Conservation (phyloP, 2,329 filamentous ascomycete genomes). For the Diplodia intermedia region DNA sequence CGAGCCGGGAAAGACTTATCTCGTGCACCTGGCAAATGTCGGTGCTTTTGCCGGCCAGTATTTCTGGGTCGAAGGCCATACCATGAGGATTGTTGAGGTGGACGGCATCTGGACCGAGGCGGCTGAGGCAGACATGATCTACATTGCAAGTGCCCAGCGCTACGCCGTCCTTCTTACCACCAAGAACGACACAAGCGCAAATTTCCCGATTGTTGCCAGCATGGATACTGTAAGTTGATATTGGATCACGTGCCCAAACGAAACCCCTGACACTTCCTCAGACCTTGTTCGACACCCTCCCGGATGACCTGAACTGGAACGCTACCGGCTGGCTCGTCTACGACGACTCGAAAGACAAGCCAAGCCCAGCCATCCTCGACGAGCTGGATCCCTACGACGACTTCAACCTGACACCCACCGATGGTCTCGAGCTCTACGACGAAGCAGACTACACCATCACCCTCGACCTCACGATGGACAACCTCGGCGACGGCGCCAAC, state of each 20-base stretch:
- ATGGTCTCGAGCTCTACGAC: slow-evolving; percentile 66
- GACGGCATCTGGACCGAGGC: slow-evolving; percentile 73
- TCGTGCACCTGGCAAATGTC: slow-evolving; percentile 72
- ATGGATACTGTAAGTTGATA: slow-evolving; percentile 53
- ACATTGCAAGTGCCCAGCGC: slow-evolving; percentile 72
- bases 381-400: slow-evolving; percentile 76
- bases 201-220: slow-evolving; percentile 66
- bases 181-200: slow-evolving; percentile 59
- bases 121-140: slow-evolving; percentile 64
- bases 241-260: too few species aligned
- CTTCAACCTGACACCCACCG: slow-evolving; percentile 71
- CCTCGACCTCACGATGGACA: slow-evolving; percentile 67
- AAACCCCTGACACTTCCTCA: slow-evolving; percentile 32
- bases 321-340: slow-evolving; percentile 64
- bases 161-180: slow-evolving; percentile 71
- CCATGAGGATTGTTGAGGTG: slow-evolving; percentile 70
- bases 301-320: slow-evolving; percentile 70
- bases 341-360: slow-evolving; percentile 55
- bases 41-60: slow-evolving; percentile 76
- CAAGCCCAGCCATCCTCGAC: slow-evolving; percentile 62
- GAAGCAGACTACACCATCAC: slow-evolving; percentile 69
- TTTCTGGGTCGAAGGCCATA: slow-evolving; percentile 72
- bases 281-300: slow-evolving; percentile 70
- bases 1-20: slow-evolving; percentile 64
- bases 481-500: slow-evolving; percentile 69